Conservation (phyloP, 208 protist species). For the Trypanosoma rangeli region DNA sequence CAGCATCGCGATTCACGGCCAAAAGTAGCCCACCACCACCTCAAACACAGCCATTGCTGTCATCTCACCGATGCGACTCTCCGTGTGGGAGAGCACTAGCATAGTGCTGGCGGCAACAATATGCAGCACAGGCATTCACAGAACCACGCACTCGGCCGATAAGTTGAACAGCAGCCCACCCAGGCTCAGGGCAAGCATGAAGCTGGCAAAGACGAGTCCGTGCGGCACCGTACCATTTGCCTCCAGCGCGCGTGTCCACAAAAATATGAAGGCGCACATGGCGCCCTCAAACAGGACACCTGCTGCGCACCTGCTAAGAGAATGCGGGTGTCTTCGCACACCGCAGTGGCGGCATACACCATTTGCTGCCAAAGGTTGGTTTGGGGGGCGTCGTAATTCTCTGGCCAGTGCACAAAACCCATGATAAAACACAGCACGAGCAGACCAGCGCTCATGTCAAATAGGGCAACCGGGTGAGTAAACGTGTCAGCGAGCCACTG, state of each 20-base stretch:
- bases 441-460: constrained; percentile 38
- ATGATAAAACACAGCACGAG: constrained; percentile 44
- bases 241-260: constrained; percentile 86
- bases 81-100: constrained; percentile 3
- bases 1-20: constrained; percentile 33
- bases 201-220: too few relatives aligned
- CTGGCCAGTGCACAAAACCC: constrained; percentile 41
- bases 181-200: too few relatives aligned
- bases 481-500: constrained; percentile 23
- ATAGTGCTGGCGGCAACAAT: constrained; percentile 12
- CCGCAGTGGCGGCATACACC: constrained; percentile 3
- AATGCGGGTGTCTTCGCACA: constrained; percentile 29
- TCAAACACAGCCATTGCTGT: constrained; percentile 33
- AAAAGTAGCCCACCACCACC: constrained; percentile 36
- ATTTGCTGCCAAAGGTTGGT: constrained; percentile 13
- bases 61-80: constrained; percentile 19
- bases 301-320: constrained; percentile 43
- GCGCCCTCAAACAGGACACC: constrained; percentile 82
- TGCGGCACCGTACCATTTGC: constrained; percentile 42
- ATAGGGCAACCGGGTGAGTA: constrained; percentile 34
- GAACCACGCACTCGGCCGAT: too few relatives aligned
- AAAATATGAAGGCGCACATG: constrained; percentile 90
- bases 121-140: too few relatives aligned
- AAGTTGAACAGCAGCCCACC: too few relatives aligned
- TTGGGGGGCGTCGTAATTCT: constrained; percentile 64